Conservation (phyloP, 495 filamentous ascomycete genomes). For the Aspergillus biplanus region DNA sequence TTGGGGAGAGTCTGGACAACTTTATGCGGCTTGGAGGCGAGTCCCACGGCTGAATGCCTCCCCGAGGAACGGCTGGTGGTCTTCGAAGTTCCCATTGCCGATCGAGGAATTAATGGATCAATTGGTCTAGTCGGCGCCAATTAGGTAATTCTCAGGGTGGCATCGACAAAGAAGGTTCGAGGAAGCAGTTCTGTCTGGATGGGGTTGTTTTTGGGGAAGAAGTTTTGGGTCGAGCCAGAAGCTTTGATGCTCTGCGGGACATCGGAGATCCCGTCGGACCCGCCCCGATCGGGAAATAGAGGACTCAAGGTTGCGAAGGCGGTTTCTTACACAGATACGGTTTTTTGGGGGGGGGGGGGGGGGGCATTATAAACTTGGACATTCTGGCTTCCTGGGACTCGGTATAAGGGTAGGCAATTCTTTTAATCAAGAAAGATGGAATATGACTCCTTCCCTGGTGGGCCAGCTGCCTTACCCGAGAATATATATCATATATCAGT, state of each 20-base stretch:
- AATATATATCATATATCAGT: too few species aligned
- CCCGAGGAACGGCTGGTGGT: constrained; percentile 33
- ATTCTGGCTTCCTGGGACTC: too few species aligned
- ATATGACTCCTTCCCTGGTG: too few species aligned
- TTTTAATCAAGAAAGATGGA: too few species aligned
- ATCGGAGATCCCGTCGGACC: constrained; percentile 17
- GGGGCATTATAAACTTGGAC: too few species aligned
- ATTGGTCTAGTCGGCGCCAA: too few species aligned
- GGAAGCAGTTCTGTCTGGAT: constrained; percentile 1
- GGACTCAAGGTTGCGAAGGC: constrained; percentile 32
- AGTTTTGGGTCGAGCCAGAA: background rate
- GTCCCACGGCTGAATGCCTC: constrained; percentile 32
- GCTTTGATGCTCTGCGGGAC: constrained; percentile 14
- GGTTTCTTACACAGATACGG: background rate
- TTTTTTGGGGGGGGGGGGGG: background rate
- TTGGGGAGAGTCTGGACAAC: constrained; percentile 49
- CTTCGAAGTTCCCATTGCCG: constrained; percentile 43
- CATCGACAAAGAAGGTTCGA: background rate
- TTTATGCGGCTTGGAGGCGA: too few species aligned
- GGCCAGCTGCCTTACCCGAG: too few species aligned
- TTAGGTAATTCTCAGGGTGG: background rate
- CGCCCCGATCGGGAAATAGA: constrained; percentile 32
- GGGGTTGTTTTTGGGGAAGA: background rate
- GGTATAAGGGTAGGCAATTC: too few species aligned
- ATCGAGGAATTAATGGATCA: too few species aligned